Evolutionary conservation across 768 basidiomycete species (phyloP), one percentile per base, ranked within the genome.

Genomic region (Mycena crocata): DNA sequence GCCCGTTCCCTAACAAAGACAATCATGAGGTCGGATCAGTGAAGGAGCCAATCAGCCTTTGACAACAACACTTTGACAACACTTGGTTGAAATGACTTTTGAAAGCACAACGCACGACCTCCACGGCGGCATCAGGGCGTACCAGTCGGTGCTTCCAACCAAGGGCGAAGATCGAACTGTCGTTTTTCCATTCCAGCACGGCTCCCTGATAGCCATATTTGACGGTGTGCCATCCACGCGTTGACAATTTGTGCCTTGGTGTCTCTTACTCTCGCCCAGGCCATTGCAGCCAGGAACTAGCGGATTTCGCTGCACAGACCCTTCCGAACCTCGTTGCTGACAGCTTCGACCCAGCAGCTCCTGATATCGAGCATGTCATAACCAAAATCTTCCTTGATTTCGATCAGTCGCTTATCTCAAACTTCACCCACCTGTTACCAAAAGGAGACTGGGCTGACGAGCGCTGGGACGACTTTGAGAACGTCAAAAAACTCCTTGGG

Each of bases 201-300:
- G 67, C 39, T 59, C 57, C 5, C 32, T 68, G 15, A 49, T 68
- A 0, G 61, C 67, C 14, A 63, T 68, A 15, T 68, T 68, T 35
- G 67, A 64, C 40, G 67, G 67, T 68, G 9, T 56, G 66, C 39
- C n/a, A n/a, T n/a, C n/a, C n/a, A n/a, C n/a, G n/a, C n/a, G n/a
- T n/a, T n/a, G n/a, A n/a, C n/a, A n/a, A n/a, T n/a, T n/a, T n/a
- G n/a, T n/a, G n/a, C n/a, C n/a, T n/a, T n/a, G n/a, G n/a, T n/a
- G n/a, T n/a, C n/a, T n/a, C n/a, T n/a, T n/a, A n/a, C n/a, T n/a
- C n/a, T n/a, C n/a, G n/a, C 13, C 9, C 42, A 64, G 67, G 62
- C 21, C 67, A 69, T 30, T 34, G 39, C 42, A 8, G 30, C 46
- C 10, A 21, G n/a, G 57, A 69, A 21, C 32, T 60, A 10, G 28